Base-by-base conservation (phyloP, 2,329 filamentous ascomycete species). In the Penicillium thymicola region DNA sequence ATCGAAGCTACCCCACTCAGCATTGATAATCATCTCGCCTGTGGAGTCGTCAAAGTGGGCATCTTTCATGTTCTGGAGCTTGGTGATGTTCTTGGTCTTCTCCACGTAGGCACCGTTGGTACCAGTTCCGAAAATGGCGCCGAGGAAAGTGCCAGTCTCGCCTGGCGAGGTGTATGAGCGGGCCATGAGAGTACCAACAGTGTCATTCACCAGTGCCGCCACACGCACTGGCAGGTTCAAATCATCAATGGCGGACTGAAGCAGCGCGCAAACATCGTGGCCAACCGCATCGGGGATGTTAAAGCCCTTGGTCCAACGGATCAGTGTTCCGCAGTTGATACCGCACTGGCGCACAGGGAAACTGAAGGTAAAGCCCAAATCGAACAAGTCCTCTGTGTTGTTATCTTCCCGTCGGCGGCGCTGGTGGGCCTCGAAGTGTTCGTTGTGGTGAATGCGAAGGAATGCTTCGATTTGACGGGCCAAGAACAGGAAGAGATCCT, bases 281-380 rank as follows among this genome's bases (percentile, higher is more conserved):
- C 93, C 94, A 57, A 99, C 76, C 1, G 92, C 90, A 71, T 97
- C 94, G n/a, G 87, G 84, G 64, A 99, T 97, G 72, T 97, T 91
- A 72, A 97, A 99, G 51, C 94, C 94, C 80, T 99, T 99, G 56
- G 94, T 99, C 94, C 94, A 99, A 66, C 94, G 87, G 76, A 97
- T 94, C 53, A 99, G 82, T 55, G 87, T 89, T 59, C 94, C 94
- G 77, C 92, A 93, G 82, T 97, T 97, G 73, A 99, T 96, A 38
- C 91, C 92, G 56, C 89, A 82, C 74, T 99, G 94, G 72, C 95
- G 86, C 38, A 97, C 92, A 3, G 94, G 94, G 78, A 97, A 99
- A 72, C 90, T 96, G 77, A 99, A 99, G 51, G 94, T 99, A 78
- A 99, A 99, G n/a, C 94, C 94, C 41, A 99, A 82, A 67, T 92